Base-by-base conservation (phyloP, 345 rosid genomes). In the Populus simonii region DNA sequence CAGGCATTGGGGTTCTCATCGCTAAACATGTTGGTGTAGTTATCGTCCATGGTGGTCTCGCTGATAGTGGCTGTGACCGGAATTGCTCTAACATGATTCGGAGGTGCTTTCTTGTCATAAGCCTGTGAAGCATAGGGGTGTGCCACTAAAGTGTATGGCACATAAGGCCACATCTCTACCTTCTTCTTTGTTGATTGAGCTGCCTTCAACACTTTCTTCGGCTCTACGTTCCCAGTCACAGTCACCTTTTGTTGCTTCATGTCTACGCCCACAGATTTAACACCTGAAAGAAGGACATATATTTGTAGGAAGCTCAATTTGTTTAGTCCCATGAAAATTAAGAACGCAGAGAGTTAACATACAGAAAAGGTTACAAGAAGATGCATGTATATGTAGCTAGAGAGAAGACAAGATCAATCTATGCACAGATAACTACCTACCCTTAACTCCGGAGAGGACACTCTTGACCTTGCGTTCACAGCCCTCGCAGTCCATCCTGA, bases 101-200 rank as follows among this genome's bases (percentile, higher is more conserved):
- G 70, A 8, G 98, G 98, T 2, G 97, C 98, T 70, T 94, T 94
- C 91, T 94, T 94, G 87, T 92, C 97, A 79, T 94, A 94, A 55
- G 97, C 94, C 66, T 87, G 93, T 45, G 98, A 80, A 63, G 89
- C 85, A 70, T 94, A 91, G 33, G 98, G 97, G 78, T 91, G 77
- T 2, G 91, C 79, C 76, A 89, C 98, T 74, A 91, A 66, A 43
- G 74, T 77, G 83, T 91, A 90, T 1, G 97, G 96, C 13, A 91
- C 94, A n/a, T 94, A 94, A 3, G 98, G 98, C 98, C 98, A 94
- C 49, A 87, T 59, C 90, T 94, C 98, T 67, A 91, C 96, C 84
- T 89, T 92, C 88, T 94, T 94, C 89, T 85, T 94, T 0, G 97
- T 94, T 13, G 97, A 72, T 83, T 91, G 80, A 3, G 97, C 98